phyloP scores from a whole-genome alignment of 108 stramenopile genomes.

The Stephanodiscus minutulus region DNA sequence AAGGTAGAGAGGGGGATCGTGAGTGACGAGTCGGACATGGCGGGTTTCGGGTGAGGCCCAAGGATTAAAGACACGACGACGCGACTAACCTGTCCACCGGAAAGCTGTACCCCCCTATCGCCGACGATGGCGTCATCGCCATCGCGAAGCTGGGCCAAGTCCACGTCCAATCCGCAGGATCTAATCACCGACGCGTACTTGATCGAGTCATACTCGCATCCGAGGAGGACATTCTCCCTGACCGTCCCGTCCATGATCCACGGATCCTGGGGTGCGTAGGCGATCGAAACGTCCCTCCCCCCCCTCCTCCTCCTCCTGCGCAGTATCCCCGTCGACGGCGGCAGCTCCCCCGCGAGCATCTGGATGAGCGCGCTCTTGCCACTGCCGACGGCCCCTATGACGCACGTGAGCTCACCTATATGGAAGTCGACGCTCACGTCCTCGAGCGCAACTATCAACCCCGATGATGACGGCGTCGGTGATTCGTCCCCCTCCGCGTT shows the following conservation, averaged over 20 bases:
- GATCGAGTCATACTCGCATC: slow-evolving; percentile 48
- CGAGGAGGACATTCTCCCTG: slow-evolving; percentile 86
- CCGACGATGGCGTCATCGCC: slow-evolving; percentile 90
- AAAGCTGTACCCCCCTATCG: slow-evolving; percentile 90
- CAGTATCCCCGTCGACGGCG: slow-evolving; percentile 49
- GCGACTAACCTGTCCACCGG: slow-evolving; percentile 81
- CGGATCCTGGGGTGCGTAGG: slow-evolving; percentile 90
- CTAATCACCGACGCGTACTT: slow-evolving; percentile 68
- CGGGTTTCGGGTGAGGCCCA: too few species aligned
- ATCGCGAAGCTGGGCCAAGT: slow-evolving; percentile 68
- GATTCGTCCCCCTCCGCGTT: slow-evolving; percentile 16
- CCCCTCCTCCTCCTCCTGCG: slow-evolving; percentile 36
- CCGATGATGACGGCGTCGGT: slow-evolving; percentile 1
- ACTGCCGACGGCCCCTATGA: slow-evolving; percentile 69
- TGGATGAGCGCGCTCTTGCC: slow-evolving; percentile 76
- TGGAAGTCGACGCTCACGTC: slow-evolving; percentile 47
- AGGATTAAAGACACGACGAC: not conserved
- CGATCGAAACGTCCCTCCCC: slow-evolving; percentile 48
- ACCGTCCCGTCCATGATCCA: slow-evolving; percentile 93
- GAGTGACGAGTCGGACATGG: too few species aligned
- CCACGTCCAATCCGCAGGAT: slow-evolving; percentile 78
- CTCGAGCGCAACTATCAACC: slow-evolving; percentile 35
- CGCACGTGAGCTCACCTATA: slow-evolving; percentile 54
- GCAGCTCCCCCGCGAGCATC: slow-evolving; percentile 69
- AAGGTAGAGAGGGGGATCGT: not conserved